Percentiles rank a stretch among this genome's conserved stretches.
Conservation (phyloP, 129 eudicot species). For the Flaveria bidentis region DNA sequence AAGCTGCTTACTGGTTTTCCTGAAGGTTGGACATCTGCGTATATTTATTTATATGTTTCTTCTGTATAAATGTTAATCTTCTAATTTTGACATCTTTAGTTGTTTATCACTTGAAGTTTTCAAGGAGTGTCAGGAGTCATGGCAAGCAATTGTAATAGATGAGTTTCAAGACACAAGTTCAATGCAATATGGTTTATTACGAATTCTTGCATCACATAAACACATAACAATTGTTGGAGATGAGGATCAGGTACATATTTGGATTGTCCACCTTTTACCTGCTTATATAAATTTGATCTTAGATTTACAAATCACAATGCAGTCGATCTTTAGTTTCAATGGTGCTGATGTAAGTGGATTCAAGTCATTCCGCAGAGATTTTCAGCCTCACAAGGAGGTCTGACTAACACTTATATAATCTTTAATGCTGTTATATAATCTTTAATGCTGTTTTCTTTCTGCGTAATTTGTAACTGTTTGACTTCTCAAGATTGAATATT, state of each 20-base stretch:
- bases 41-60: neutral
- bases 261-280: constrained; percentile 16
- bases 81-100: constrained; percentile 23
- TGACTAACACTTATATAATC: constrained; percentile 11
- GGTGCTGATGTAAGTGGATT: constrained; percentile 90
- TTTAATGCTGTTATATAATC: constrained; percentile 7
- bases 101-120: constrained; percentile 44
- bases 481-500: constrained; percentile 17
- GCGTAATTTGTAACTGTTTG: constrained; percentile 3
- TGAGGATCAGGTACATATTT: constrained; percentile 77
- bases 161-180: constrained; percentile 99
- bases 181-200: constrained; percentile 79
- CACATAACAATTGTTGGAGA: constrained; percentile 92
- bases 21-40: constrained; percentile 55
- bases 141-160: constrained; percentile 91
- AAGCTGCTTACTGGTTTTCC: constrained; percentile 77
- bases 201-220: constrained; percentile 75
- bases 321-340: constrained; percentile 96
- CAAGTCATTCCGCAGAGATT: constrained; percentile 90
- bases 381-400: constrained; percentile 85
- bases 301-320: constrained; percentile 33
- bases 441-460: constrained; percentile 4
- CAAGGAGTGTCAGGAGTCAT: constrained; percentile 69
- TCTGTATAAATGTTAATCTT: constrained; percentile 8
- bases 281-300: neutral